Percentiles rank a stretch among this genome's conserved stretches.
Evolutionary conservation across 371 early-diverging fungal genomes (phyloP).

Genomic region (Apophysomyces ossiformis): DNA sequence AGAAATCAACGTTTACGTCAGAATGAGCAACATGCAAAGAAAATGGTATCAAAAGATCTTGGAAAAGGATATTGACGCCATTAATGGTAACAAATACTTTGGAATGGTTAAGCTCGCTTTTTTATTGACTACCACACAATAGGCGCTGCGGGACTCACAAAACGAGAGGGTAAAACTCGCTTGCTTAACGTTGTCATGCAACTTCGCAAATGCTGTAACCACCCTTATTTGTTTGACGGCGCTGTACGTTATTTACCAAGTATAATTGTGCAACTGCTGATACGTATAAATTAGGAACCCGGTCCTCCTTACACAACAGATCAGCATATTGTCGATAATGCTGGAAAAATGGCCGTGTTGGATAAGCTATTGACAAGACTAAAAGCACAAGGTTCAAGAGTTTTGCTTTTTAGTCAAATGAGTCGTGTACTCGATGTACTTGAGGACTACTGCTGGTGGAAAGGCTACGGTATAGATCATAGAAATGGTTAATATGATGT

Average conservation of each 20-base stretch:
- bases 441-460: constrained; percentile 97
- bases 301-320: constrained; percentile 97
- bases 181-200: constrained; percentile 99
- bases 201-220: constrained; percentile 99
- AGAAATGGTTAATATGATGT: neutral
- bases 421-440: constrained; percentile 98
- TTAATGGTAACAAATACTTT: constrained; percentile 71
- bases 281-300: constrained; percentile 40
- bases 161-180: constrained; percentile 83
- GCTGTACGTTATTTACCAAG: constrained; percentile 62
- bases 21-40: constrained; percentile 95
- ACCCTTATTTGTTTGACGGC: constrained; percentile 99
- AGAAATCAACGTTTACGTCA: constrained; percentile 95
- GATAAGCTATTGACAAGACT: constrained; percentile 89
- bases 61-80: constrained; percentile 97
- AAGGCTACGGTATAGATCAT: constrained; percentile 70
- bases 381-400: constrained; percentile 94
- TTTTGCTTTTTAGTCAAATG: constrained; percentile 99
- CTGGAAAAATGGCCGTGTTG: constrained; percentile 93
- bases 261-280: neutral
- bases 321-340: constrained; percentile 94
- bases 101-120: neutral
- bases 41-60: constrained; percentile 97
- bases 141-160: constrained; percentile 54
- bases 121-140: neutral